Evolutionary conservation across 208 protist species (phyloP).

Genomic region (Angomonas deanei): DNA sequence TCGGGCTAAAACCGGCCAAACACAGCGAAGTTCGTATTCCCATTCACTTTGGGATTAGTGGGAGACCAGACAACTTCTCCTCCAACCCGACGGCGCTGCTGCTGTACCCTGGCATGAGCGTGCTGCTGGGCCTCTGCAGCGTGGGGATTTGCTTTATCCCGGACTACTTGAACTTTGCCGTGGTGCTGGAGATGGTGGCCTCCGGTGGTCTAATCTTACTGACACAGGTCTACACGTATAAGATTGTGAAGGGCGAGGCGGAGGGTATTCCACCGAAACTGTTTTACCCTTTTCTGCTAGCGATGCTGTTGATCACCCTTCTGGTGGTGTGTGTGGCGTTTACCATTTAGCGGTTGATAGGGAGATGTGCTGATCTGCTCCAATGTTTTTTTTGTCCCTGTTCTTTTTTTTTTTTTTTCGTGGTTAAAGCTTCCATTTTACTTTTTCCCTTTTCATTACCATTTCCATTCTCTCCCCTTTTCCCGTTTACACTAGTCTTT

Average conservation of each 20-base stretch:
- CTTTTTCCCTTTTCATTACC: neutral
- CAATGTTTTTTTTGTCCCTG: conserved; percentile 2
- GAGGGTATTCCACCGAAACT: neutral
- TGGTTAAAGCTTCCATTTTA: neutral
- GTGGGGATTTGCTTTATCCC: neutral
- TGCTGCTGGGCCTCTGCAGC: neutral
- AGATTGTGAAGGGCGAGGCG: neutral
- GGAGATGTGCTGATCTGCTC: no score
- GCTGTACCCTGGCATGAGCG: neutral
- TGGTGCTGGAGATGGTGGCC: neutral
- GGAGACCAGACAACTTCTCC: neutral
- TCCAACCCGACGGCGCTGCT: neutral
- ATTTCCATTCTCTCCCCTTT: conserved; percentile 10
- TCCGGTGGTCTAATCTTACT: neutral
- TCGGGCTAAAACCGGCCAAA: neutral
- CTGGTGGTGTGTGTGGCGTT: neutral
- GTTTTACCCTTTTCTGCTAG: neutral
- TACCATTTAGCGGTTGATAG: no score
- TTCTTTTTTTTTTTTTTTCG: conserved; percentile 12
- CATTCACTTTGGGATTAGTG: conserved; percentile 8
- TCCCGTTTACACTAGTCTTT: no score
- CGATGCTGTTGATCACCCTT: neutral
- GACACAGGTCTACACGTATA: neutral
- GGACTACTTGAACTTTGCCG: neutral
- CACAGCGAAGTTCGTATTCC: neutral